Evolutionary conservation across 208 protist genomes (phyloP).

Genomic region (Trypanosoma avium): DNA sequence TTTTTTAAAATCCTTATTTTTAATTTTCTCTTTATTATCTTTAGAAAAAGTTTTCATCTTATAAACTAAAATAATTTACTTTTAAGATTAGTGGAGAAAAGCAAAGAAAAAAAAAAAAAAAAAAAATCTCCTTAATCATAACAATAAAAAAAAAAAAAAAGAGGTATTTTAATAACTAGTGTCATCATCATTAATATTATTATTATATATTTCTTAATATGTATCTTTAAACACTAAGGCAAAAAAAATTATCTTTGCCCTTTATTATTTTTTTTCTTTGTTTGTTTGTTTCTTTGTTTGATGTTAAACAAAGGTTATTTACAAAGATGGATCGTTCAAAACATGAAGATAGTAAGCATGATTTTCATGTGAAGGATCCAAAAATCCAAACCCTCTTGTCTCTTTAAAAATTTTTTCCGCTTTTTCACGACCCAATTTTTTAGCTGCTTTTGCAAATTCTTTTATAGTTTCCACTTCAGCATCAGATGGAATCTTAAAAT

Average conservation of each 20-base stretch:
- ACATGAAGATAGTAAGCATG: constrained; percentile 76
- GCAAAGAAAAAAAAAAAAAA: constrained; percentile 31
- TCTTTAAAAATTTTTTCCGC: constrained; percentile 66
- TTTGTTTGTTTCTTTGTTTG: too few relatives aligned
- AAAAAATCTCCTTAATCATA: constrained; percentile 13
- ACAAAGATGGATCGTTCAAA: constrained; percentile 20
- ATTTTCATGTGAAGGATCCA: constrained; percentile 60
- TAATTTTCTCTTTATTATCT: not conserved
- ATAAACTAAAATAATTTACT: not conserved
- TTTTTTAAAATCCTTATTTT: not conserved
- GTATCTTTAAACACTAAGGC: not conserved
- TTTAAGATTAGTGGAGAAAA: constrained; percentile 25
- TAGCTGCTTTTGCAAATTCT: constrained; percentile 65
- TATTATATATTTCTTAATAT: not conserved
- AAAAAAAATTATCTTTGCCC: constrained; percentile 1
- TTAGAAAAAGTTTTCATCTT: not conserved
- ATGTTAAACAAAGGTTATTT: not conserved
- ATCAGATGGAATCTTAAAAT: constrained; percentile 46
- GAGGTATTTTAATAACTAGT: not conserved
- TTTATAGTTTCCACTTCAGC: constrained; percentile 62
- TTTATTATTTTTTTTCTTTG: too few relatives aligned
- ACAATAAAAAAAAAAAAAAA: constrained; percentile 8
- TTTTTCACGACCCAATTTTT: constrained; percentile 56
- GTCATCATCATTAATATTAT: too few relatives aligned
- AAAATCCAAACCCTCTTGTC: constrained; percentile 82